Base-by-base conservation (phyloP, 2,329 filamentous ascomycete species). In the Apiospora arundinis region DNA sequence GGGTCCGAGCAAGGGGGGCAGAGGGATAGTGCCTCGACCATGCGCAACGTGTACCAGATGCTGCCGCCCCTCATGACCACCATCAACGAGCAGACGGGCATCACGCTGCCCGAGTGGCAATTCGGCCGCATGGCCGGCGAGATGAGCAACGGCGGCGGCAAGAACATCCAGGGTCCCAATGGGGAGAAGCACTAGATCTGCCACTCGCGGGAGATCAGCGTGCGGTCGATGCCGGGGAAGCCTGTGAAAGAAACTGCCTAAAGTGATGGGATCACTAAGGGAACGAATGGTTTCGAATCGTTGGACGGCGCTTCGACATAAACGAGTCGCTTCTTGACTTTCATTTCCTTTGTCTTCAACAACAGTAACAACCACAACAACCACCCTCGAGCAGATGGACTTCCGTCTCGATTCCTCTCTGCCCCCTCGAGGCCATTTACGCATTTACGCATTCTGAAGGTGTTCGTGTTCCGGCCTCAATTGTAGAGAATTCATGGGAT, bases 21-120 rank as follows among this genome's bases (percentile, higher is more conserved):
- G 32, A 84, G 88, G 70, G 91, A 93, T 72, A 81, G 86, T 11
- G 83, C 87, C 32, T 89, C 88, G 1, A 87, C 92, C 4, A 92
- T 96, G 82, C 87, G 93, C 74, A 95, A 95, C 76, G 87, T 97
- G 48, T 95, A 96, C 83, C 94, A 96, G 85, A 92, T 91, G 80
- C 84, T 97, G 73, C 94, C 94, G 46, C 94, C 94, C 6, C 86
- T 97, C 25, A 91, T 97, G 83, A 91, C 88, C 12, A 97, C 94
- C 0, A 95, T 97, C 77, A 92, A 96, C 76, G 94, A 97, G 72
- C 94, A 97, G 85, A 97, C 94, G 0, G 94, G 94, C 0, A 95
- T 97, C 77, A 87, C 88, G 0, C 90, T 95, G 8, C 94, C 94
- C 0, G 89, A 89, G 77, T 97, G 94, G 94, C 89, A 91, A 79